These are phyloP conservation scores for Neofusicoccum laricinum DNA, from an alignment of 2,329 filamentous ascomycete genomes.

Conservation along the genomic window DNA sequence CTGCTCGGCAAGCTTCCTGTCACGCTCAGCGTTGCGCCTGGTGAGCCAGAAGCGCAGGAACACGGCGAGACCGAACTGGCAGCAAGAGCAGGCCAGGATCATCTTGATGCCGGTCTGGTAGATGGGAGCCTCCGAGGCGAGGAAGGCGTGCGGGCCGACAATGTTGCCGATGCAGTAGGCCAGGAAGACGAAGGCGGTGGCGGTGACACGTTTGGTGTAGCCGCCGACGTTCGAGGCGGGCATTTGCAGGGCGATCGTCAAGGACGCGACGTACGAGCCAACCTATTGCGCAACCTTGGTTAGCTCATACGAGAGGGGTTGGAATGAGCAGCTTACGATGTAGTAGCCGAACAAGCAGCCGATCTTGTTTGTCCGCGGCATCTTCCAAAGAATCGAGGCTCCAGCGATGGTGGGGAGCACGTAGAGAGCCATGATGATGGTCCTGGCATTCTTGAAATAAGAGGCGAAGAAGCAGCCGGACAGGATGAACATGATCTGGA, in stretches of 20 bases:
- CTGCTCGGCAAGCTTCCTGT: constrained; percentile 20
- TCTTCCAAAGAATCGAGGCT: constrained; percentile 50
- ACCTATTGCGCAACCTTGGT: constrained; percentile 16
- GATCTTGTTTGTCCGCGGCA: constrained; percentile 41
- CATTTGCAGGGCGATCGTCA: constrained; percentile 55
- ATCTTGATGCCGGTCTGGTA: constrained; percentile 54
- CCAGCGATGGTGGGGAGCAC: constrained; percentile 53
- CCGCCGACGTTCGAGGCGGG: constrained; percentile 49
- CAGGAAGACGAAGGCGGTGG: constrained; percentile 47
- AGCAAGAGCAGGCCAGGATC: constrained; percentile 46
- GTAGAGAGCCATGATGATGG: constrained; percentile 52
- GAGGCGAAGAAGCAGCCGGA: constrained; percentile 53
- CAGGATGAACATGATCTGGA: constrained; percentile 54
- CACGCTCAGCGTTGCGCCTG: constrained; percentile 39
- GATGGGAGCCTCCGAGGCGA: constrained; percentile 44
- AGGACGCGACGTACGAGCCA: constrained; percentile 48
- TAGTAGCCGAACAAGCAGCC: constrained; percentile 55
- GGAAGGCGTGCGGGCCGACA: constrained; percentile 47
- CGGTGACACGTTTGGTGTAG: constrained; percentile 48
- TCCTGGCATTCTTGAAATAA: constrained; percentile 50
- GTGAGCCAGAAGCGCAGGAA: constrained; percentile 35
- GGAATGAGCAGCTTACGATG: constrained; percentile 29
- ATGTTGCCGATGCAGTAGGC: constrained; percentile 49
- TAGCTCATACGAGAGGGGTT: too few species aligned
- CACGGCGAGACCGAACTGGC: constrained; percentile 41